These are phyloP conservation scores for Galeopsis tetrahit DNA, from an alignment of 257 asterid genomes.

Conservation along the genomic window DNA sequence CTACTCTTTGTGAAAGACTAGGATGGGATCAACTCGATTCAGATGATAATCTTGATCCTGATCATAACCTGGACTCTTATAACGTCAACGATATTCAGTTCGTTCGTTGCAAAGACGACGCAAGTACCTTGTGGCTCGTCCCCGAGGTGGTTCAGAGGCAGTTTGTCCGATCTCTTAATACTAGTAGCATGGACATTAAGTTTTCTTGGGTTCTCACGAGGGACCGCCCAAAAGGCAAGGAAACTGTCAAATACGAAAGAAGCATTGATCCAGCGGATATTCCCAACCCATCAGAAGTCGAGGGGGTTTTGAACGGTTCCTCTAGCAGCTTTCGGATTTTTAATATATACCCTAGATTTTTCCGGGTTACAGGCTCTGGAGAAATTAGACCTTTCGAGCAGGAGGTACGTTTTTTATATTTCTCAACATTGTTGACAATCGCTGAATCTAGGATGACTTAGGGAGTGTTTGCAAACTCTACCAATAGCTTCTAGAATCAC, in stretches of 20 bases:
- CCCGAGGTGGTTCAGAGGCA: slow-evolving; percentile 76
- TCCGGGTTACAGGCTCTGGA: slow-evolving; percentile 95
- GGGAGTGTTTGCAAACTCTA: background rate
- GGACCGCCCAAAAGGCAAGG: slow-evolving; percentile 95
- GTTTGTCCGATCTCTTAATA: slow-evolving; percentile 62
- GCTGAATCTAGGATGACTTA: background rate
- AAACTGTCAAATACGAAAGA: slow-evolving; percentile 79
- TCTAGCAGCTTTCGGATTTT: slow-evolving; percentile 65
- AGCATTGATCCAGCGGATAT: slow-evolving; percentile 59
- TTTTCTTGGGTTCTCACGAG: slow-evolving; percentile 88
- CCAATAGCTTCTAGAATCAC: background rate
- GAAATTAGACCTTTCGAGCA: slow-evolving; percentile 83
- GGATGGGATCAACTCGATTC: slow-evolving; percentile 62
- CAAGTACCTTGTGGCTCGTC: slow-evolving; percentile 78
- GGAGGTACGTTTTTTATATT: slow-evolving; percentile 56
- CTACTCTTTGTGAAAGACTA: slow-evolving; percentile 82
- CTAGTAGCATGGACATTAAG: slow-evolving; percentile 60
- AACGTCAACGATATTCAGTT: slow-evolving; percentile 77
- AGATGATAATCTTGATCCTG: slow-evolving; percentile 64
- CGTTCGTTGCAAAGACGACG: slow-evolving; percentile 85
- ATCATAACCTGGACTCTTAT: slow-evolving; percentile 64
- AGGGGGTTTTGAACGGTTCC: slow-evolving; percentile 73
- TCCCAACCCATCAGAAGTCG: slow-evolving; percentile 73
- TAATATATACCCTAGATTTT: slow-evolving; percentile 73
- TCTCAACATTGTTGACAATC: no score